Conservation (phyloP, 306 rosid species). For the Benincasa hispida region DNA sequence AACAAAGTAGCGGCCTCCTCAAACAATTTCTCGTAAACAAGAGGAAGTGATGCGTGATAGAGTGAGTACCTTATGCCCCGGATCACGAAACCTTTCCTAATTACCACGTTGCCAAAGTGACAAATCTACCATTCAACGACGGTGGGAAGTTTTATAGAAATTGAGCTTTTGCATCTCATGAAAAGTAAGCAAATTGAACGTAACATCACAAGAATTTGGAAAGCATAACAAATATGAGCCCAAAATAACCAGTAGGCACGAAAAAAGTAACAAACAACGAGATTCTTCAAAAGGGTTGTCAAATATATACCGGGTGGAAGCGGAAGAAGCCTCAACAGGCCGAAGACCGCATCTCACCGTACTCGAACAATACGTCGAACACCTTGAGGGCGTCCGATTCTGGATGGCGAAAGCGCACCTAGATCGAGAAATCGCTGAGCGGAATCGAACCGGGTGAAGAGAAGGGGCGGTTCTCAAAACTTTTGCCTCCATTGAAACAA, state of each 20-base stretch:
- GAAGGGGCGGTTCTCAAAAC: constrained; percentile 21
- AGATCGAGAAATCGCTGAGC: constrained; percentile 14
- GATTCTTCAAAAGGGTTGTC: constrained; percentile 6
- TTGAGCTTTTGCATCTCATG: not conserved
- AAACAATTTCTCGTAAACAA: not conserved
- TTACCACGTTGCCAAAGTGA: not conserved
- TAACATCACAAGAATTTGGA: not conserved
- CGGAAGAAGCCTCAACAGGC: constrained; percentile 20
- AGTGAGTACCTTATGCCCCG: not conserved
- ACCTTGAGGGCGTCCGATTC: not conserved
- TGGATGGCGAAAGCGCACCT: constrained; percentile 8
- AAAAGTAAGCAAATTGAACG: not conserved
- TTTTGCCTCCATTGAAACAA: constrained; percentile 49
- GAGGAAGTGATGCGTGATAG: too few relatives aligned
- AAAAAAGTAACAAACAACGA: not conserved
- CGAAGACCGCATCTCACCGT: constrained; percentile 12
- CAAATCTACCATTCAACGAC: not conserved
- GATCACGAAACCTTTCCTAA: not conserved
- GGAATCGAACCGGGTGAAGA: constrained; percentile 6
- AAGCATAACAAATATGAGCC: too few relatives aligned
- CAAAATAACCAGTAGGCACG: not conserved
- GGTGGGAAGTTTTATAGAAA: not conserved
- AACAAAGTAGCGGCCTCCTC: not conserved
- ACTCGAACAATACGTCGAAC: constrained; percentile 13
- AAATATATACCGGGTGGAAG: constrained; percentile 32